Percentiles rank a stretch among this genome's conserved stretches.
Evolutionary conservation across 257 asterid genomes (phyloP).

Genomic region (Anisodus tanguticus): DNA sequence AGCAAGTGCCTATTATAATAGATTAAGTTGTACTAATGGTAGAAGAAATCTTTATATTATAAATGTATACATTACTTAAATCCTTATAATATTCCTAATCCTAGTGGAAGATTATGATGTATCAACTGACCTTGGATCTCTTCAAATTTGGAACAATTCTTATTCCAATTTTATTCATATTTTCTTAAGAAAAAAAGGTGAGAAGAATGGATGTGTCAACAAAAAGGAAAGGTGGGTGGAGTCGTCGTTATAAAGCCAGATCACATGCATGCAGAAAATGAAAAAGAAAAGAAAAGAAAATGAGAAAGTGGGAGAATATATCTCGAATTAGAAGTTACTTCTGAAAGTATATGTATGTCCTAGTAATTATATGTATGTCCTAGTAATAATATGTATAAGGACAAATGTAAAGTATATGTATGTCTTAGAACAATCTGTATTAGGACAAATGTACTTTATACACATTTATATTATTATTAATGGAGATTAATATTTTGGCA

Average conservation of each 20-base stretch:
- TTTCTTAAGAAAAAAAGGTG: background rate
- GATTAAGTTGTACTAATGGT: too few relatives aligned
- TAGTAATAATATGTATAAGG: too few relatives aligned
- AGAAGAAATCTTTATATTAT: too few relatives aligned
- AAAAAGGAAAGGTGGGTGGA: background rate
- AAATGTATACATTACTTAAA: background rate
- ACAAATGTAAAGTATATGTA: too few relatives aligned
- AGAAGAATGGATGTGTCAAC: background rate
- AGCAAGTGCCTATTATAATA: too few relatives aligned
- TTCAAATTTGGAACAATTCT: slow-evolving; percentile 12
- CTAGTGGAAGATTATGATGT: slow-evolving; percentile 8
- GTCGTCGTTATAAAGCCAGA: slow-evolving; percentile 20
- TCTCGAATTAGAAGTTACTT: background rate
- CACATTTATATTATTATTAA: too few relatives aligned
- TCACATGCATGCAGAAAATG: background rate
- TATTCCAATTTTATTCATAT: background rate
- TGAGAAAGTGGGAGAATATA: background rate
- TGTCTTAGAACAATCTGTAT: too few relatives aligned
- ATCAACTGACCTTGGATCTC: background rate
- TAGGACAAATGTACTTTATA: too few relatives aligned
- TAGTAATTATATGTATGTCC: too few relatives aligned
- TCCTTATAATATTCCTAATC: background rate
- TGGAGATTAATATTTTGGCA: too few relatives aligned
- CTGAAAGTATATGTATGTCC: too few relatives aligned
- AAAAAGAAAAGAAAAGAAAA: background rate